Conservation (phyloP, 2,329 filamentous ascomycete genomes). For the Pestalotiopsis sp. region DNA sequence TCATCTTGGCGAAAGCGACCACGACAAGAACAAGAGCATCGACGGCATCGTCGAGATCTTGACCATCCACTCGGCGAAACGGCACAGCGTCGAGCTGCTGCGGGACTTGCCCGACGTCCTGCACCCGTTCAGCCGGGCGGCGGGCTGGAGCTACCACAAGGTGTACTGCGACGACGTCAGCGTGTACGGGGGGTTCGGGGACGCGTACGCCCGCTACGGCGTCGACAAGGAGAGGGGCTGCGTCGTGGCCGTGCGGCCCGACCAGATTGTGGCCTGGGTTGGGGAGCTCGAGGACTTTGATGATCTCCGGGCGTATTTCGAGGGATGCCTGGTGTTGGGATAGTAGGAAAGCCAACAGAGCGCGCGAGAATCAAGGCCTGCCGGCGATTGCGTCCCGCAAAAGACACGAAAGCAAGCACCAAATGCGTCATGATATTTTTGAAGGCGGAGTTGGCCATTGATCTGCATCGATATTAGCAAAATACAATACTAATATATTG, state of each 20-base stretch:
- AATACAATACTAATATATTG: too few species aligned
- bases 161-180: conserved; percentile 55
- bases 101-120: conserved; percentile 50
- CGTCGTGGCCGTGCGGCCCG: conserved; percentile 61
- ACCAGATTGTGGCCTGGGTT: conserved; percentile 61
- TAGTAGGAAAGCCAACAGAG: neutral
- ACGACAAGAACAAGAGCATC: neutral
- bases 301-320: conserved; percentile 34
- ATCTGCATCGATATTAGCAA: too few species aligned
- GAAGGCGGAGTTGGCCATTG: too few species aligned
- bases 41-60: conserved; percentile 55
- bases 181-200: conserved; percentile 54
- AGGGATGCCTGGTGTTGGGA: conserved; percentile 23
- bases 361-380: neutral
- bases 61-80: conserved; percentile 57
- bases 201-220: conserved; percentile 57
- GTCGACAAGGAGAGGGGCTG: conserved; percentile 57
- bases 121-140: conserved; percentile 42
- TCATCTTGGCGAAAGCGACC: too few species aligned
- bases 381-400: too few species aligned
- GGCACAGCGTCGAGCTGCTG: conserved; percentile 49
- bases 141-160: conserved; percentile 58
- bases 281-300: conserved; percentile 37
- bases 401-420: too few species aligned
- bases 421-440: too few species aligned